Evolutionary conservation across 2,329 filamentous ascomycete genomes (phyloP).

Genomic region (Zalaria sp.): DNA sequence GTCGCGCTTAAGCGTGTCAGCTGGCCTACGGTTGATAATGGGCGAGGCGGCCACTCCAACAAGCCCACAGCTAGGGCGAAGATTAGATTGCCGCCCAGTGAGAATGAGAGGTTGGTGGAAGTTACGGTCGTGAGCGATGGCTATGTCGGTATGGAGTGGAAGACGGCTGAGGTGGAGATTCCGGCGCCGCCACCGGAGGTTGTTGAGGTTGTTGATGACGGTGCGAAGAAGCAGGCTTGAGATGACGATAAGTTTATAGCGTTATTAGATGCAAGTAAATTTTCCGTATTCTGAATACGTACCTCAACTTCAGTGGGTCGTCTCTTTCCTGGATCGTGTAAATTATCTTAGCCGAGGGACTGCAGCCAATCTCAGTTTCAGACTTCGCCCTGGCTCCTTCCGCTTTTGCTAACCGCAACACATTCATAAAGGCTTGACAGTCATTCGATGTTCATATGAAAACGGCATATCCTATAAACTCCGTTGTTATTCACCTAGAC

Average conservation of each 20-base stretch:
- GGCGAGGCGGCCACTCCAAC: slow-evolving; percentile 7
- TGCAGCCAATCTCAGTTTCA: too few species aligned
- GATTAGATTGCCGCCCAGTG: slow-evolving; percentile 45
- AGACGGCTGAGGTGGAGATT: slow-evolving; percentile 36
- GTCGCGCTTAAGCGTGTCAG: slow-evolving; percentile 74
- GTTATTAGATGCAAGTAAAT: too few species aligned
- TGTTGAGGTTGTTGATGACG: slow-evolving; percentile 18
- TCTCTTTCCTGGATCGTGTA: too few species aligned
- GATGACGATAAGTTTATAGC: neutral
- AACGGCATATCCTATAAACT: too few species aligned
- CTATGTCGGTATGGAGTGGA: slow-evolving; percentile 65
- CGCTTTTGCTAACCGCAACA: too few species aligned
- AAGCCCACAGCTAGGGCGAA: slow-evolving; percentile 40
- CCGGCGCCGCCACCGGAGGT: slow-evolving; percentile 20
- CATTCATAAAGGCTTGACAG: too few species aligned
- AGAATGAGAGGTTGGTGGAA: slow-evolving; percentile 49
- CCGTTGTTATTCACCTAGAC: too few species aligned
- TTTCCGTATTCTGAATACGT: too few species aligned
- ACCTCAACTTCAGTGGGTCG: too few species aligned
- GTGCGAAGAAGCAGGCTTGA: slow-evolving; percentile 12
- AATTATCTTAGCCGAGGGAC: too few species aligned
- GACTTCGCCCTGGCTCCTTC: too few species aligned
- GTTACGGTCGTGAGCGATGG: slow-evolving; percentile 73
- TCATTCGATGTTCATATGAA: too few species aligned
- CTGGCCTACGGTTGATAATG: slow-evolving; percentile 39